phyloP scores from a whole-genome alignment of 1,139 yeast genomes.

The Debaryomyces psychrophilus region DNA sequence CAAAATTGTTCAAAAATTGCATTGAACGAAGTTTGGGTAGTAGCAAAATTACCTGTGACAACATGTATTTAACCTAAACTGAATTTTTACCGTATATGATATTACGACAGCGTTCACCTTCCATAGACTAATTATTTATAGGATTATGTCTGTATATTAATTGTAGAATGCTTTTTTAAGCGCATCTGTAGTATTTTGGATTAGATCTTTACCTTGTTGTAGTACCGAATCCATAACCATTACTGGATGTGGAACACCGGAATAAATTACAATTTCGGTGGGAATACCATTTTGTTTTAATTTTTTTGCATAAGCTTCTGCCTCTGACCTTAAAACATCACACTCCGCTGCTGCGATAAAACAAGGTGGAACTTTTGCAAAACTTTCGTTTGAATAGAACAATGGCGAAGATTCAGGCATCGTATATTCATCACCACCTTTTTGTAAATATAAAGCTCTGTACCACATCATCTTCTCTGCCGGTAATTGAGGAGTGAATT shows the following conservation, averaged over 20 bases:
- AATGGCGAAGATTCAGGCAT: slow-evolving; percentile 51
- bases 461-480: slow-evolving; percentile 56
- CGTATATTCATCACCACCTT: slow-evolving; percentile 30
- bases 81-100: not conserved
- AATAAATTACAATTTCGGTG: slow-evolving; percentile 36
- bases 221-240: slow-evolving; percentile 52
- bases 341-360: slow-evolving; percentile 48
- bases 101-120: not conserved
- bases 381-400: slow-evolving; percentile 43
- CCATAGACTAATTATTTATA: not conserved
- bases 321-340: slow-evolving; percentile 51
- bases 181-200: slow-evolving; percentile 34
- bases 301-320: slow-evolving; percentile 45
- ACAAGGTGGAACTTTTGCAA: slow-evolving; percentile 44
- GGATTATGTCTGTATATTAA: not conserved
- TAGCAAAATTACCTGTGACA: slow-evolving; percentile 49
- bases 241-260: slow-evolving; percentile 52
- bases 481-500: slow-evolving; percentile 49
- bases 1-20: slow-evolving; percentile 53
- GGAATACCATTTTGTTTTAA: slow-evolving; percentile 41
- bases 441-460: slow-evolving; percentile 45
- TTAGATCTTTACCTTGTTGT: slow-evolving; percentile 41
- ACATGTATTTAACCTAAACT: slow-evolving; percentile 40
- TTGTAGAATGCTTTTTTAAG: slow-evolving; percentile 24
- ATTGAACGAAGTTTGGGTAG: slow-evolving; percentile 47